phyloP scores from a whole-genome alignment of 306 rosid species.

The Acmispon strigosus region DNA sequence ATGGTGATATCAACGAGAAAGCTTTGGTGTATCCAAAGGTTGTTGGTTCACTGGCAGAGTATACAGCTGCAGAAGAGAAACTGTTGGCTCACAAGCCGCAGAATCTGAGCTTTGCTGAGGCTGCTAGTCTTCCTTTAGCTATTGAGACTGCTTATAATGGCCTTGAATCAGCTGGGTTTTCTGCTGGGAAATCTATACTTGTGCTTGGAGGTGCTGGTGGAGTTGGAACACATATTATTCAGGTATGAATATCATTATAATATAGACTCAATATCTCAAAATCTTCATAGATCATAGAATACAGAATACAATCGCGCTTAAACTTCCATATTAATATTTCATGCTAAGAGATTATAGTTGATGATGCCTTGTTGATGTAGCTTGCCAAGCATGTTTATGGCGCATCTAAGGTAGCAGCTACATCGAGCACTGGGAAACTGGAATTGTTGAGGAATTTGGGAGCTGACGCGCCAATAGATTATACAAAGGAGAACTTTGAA shows the following conservation, averaged over 20 bases:
- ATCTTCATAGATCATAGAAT: not conserved
- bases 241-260: constrained; percentile 37
- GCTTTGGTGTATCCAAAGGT: constrained; percentile 33
- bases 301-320: not conserved
- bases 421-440: constrained; percentile 42
- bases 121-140: constrained; percentile 68
- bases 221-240: constrained; percentile 52
- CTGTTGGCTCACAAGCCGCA: constrained; percentile 51
- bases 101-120: constrained; percentile 52
- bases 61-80: constrained; percentile 53
- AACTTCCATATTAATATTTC: not conserved
- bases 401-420: constrained; percentile 62
- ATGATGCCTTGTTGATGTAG: constrained; percentile 18
- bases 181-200: constrained; percentile 50
- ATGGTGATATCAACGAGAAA: constrained; percentile 43
- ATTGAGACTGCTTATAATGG: constrained; percentile 58
- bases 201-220: constrained; percentile 76
- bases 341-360: not conserved
- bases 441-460: constrained; percentile 56
- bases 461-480: constrained; percentile 62
- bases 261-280: not conserved
- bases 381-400: constrained; percentile 72
- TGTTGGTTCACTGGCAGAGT: constrained; percentile 56
- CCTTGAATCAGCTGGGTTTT: constrained; percentile 34
- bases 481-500: constrained; percentile 55